Percentiles rank a stretch among this genome's conserved stretches.
phyloP scores from a whole-genome alignment of 176 grass and related monocot species.

The Cenchrus americanus region DNA sequence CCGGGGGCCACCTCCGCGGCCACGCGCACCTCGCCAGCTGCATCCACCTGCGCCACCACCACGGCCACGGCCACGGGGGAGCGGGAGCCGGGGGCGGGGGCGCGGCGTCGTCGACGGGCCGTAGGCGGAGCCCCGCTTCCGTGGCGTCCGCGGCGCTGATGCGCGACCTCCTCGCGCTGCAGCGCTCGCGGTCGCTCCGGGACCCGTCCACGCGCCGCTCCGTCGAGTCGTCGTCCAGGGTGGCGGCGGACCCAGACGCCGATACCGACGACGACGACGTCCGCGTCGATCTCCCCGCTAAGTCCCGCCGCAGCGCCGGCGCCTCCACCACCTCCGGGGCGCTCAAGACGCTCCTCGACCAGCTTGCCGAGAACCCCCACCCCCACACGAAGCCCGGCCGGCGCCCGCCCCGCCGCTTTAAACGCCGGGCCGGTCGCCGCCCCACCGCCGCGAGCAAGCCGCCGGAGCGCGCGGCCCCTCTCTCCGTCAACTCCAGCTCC shows the following conservation, averaged over 20 bases:
- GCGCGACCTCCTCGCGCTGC: conserved; percentile 83
- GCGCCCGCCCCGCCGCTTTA: conserved; percentile 50
- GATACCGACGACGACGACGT: not conserved
- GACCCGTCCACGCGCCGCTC: conserved; percentile 93
- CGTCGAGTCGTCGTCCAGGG: conserved; percentile 69
- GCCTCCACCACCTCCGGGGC: conserved; percentile 28
- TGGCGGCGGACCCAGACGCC: conserved; percentile 58
- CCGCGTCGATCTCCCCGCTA: conserved; percentile 30
- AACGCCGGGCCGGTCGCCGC: conserved; percentile 52
- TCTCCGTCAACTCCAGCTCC: conserved; percentile 75
- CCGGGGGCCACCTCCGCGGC: conserved; percentile 57
- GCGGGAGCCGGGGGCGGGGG: conserved; percentile 1
- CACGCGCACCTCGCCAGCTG: conserved; percentile 90
- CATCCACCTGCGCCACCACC: conserved; percentile 86
- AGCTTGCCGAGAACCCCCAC: conserved; percentile 50
- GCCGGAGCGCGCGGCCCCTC: conserved; percentile 33
- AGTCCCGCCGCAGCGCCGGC: conserved; percentile 49
- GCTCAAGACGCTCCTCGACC: conserved; percentile 67
- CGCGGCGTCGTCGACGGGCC: conserved; percentile 51
- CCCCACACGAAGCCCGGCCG: conserved; percentile 42
- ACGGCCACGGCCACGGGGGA: conserved; percentile 26
- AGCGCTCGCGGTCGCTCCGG: conserved; percentile 73
- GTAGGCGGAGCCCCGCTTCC: conserved; percentile 55
- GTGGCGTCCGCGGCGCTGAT: conserved; percentile 63
- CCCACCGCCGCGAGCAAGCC: conserved; percentile 9